Evolutionary conservation across 768 basidiomycete species (phyloP).

Genomic region (Cyathus striatus): DNA sequence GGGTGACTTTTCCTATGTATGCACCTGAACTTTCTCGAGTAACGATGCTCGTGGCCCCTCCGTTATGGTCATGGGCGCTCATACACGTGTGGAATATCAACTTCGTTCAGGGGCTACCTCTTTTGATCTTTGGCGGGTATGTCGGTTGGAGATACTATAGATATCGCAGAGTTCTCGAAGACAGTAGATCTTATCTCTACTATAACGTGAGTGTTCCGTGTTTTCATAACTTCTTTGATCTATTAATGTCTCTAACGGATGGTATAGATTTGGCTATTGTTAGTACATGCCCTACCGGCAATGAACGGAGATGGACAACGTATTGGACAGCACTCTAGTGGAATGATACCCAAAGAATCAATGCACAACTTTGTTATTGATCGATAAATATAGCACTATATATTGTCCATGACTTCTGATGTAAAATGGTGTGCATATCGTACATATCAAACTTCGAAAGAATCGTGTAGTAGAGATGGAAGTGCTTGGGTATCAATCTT

Average conservation of each 20-base stretch:
- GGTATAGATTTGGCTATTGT: background rate
- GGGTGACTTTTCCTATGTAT: slow-evolving; percentile 39
- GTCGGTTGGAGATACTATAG: background rate
- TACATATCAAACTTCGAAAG: no score
- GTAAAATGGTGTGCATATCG: no score
- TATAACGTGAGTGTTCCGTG: background rate
- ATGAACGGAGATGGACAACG: no score
- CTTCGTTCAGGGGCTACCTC: background rate
- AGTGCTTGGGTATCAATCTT: no score
- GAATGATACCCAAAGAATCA: no score
- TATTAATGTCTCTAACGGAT: background rate
- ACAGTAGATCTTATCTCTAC: background rate
- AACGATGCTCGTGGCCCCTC: slow-evolving; percentile 10
- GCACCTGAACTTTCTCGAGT: slow-evolving; percentile 29
- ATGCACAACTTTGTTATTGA: no score
- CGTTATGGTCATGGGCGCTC: slow-evolving; percentile 11
- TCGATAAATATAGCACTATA: no score
- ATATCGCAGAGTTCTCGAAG: background rate
- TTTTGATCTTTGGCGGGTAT: background rate
- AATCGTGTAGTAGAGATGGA: no score
- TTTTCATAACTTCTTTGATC: background rate
- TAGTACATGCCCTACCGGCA: background rate
- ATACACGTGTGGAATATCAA: slow-evolving; percentile 7
- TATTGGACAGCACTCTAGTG: no score
- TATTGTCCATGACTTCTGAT: no score